phyloP scores from a whole-genome alignment of 2,329 filamentous ascomycete species.

The Alternaria triticina region DNA sequence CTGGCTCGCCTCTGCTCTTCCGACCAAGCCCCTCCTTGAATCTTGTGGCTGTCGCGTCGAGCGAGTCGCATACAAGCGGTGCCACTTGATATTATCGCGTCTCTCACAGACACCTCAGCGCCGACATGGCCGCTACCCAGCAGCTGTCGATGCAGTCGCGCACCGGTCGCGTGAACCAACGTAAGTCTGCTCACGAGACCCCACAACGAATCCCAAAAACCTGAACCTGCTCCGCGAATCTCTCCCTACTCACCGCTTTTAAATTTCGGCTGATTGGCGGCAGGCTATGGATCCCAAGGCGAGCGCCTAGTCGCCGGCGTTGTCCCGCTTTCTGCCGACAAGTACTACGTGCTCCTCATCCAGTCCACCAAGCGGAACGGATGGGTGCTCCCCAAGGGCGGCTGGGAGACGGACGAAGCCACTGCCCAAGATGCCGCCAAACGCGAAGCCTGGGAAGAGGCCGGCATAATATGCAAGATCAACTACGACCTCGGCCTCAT shows the following conservation, averaged over 20 bases:
- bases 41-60: slow-evolving; percentile 13
- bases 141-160: slow-evolving; percentile 67
- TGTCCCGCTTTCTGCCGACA: slow-evolving; percentile 86
- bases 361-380: slow-evolving; percentile 89
- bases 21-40: slow-evolving; percentile 18
- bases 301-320: slow-evolving; percentile 95
- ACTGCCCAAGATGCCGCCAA: slow-evolving; percentile 82
- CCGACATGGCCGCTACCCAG: slow-evolving; percentile 53
- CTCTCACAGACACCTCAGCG: slow-evolving; percentile 15
- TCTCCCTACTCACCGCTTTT: slow-evolving; percentile 4
- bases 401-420: slow-evolving; percentile 94
- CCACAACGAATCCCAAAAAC: not conserved
- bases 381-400: slow-evolving; percentile 97
- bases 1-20: slow-evolving; percentile 24
- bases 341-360: slow-evolving; percentile 87
- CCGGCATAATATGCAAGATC: slow-evolving; percentile 85
- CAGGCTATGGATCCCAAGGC: slow-evolving; percentile 90
- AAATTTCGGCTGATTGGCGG: slow-evolving; percentile 18
- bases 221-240: slow-evolving; percentile 13
- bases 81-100: not conserved
- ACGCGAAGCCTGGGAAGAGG: slow-evolving; percentile 97
- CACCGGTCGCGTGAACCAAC: slow-evolving; percentile 78
- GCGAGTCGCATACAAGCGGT: slow-evolving; percentile 19
- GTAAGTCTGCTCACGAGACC: slow-evolving; percentile 63
- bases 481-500: slow-evolving; percentile 87